A percentile compares a stretch with the other conserved stretches of the same genome.
phyloP scores from a whole-genome alignment of 225 moss, liverwort and hornwort species.

The Pseudoscleropodium purum region DNA sequence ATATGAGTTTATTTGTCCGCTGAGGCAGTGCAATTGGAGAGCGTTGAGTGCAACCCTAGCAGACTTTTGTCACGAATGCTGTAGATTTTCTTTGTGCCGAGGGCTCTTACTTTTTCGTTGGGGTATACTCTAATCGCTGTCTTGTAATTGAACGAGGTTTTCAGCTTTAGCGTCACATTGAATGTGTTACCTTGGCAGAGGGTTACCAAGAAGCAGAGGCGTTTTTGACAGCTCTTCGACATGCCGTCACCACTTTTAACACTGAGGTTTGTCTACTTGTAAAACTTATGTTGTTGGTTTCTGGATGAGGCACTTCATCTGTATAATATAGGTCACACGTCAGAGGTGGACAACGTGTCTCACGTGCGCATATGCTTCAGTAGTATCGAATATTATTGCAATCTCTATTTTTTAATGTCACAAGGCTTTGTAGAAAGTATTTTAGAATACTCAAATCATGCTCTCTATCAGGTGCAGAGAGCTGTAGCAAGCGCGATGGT shows the following conservation, averaged over 20 bases:
- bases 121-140: not conserved
- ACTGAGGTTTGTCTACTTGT: slow-evolving; percentile 18
- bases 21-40: not conserved
- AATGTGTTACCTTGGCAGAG: slow-evolving; percentile 12
- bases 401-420: not conserved
- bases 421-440: not conserved
- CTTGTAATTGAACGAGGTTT: not conserved
- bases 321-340: not conserved
- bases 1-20: not conserved
- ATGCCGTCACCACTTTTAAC: slow-evolving; percentile 11
- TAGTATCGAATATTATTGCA: not conserved
- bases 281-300: not conserved
- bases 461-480: slow-evolving; percentile 38
- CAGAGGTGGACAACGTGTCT: not conserved
- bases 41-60: not conserved
- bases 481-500: slow-evolving; percentile 59
- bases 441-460: not conserved
- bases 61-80: not conserved
- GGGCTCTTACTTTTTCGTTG: not conserved
- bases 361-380: not conserved
- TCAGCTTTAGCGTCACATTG: not conserved
- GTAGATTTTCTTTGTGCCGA: not conserved
- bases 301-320: not conserved
- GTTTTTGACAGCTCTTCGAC: slow-evolving; percentile 23
- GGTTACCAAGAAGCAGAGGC: slow-evolving; percentile 28